Evolutionary conservation across 2,329 filamentous ascomycete species (phyloP), one percentile per base, ranked within the genome.

Genomic region (Colletotrichum sp.): DNA sequence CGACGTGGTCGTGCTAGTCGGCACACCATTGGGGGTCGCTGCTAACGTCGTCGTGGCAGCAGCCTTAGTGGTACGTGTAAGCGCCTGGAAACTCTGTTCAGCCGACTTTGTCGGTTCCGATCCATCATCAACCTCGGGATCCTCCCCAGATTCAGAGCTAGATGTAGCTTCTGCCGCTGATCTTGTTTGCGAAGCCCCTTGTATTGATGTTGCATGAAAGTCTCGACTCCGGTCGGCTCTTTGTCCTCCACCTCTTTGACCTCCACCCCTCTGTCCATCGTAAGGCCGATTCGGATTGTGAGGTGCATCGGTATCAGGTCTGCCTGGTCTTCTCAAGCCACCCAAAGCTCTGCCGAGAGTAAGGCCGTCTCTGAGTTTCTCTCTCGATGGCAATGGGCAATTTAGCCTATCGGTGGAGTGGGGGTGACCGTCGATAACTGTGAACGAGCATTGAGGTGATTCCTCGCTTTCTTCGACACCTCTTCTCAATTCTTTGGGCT

Each of bases 391-490:
- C 6, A 48, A 21, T 12, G n/a, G 6, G n/a, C 43, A 48, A 2
- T 48, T 21, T 0, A 21, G 43, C 10, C 10, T 1, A 0, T 13
- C n/a, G 3, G 3, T 48, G n/a, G n/a, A n/a, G 43, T 48, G n/a
- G 4, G 43, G 9, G 10, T 48, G 10, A 1, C 43, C 43, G 10
- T 48, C 43, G 18, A 48, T 21, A 7, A 12, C 43, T 21, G 43
- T 48, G 43, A 48, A 21, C 18, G 10, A 48, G 43, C 43, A 48
- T 48, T 48, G 18, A 48, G 43, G 6, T 48, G 43, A 13, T 13
- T 10, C 3, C 10, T 48, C 10, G n/a, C 43, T 48, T 0, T 48
- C 10, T 21, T 48, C 10, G 6, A 4, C 10, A 13, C n/a, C 5
- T 7, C 43, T 21, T 21, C 43, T 48, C n/a, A 48, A n/a, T 21